Conservation (phyloP, 208 protist species). For the Lotmaria passim region DNA sequence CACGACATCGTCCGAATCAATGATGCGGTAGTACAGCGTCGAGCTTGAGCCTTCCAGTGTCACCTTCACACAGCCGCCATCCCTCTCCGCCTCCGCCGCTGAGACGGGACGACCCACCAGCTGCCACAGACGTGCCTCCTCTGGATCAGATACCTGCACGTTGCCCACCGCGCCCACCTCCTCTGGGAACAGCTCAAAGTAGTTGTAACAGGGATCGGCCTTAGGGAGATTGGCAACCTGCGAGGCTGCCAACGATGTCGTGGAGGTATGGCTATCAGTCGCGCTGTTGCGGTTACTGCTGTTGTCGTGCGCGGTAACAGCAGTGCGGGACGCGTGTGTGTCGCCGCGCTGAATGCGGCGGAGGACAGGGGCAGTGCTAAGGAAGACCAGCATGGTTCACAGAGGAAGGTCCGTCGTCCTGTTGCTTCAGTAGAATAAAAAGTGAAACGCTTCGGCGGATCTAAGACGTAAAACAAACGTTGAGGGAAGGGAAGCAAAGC, state of each 20-base stretch:
- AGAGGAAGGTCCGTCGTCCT: too few species aligned
- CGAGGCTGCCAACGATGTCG: neutral
- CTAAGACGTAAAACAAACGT: too few species aligned
- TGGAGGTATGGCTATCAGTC: too few species aligned
- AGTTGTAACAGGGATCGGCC: slow-evolving; percentile 10
- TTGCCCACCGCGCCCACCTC: slow-evolving; percentile 8
- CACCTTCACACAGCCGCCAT: slow-evolving; percentile 19
- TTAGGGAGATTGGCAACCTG: neutral
- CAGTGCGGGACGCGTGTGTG: neutral
- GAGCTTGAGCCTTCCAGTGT: neutral
- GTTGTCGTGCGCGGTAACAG: neutral
- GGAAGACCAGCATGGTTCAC: neutral
- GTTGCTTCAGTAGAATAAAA: too few species aligned
- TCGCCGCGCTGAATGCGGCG: neutral
- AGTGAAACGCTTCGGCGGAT: too few species aligned
- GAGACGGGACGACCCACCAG: slow-evolving; percentile 7
- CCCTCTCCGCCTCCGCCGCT: neutral
- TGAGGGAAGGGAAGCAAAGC: too few species aligned
- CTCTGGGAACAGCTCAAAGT: slow-evolving; percentile 9
- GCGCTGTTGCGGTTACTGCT: neutral
- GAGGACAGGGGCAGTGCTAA: neutral
- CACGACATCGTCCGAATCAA: slow-evolving; percentile 10
- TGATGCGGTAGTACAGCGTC: slow-evolving; percentile 11
- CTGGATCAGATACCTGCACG: neutral
- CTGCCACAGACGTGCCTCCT: slow-evolving; percentile 7